Percentiles rank a stretch among this genome's conserved stretches.
Evolutionary conservation across 106 monocot species (phyloP).

Genomic region (Dioscorea alata): DNA sequence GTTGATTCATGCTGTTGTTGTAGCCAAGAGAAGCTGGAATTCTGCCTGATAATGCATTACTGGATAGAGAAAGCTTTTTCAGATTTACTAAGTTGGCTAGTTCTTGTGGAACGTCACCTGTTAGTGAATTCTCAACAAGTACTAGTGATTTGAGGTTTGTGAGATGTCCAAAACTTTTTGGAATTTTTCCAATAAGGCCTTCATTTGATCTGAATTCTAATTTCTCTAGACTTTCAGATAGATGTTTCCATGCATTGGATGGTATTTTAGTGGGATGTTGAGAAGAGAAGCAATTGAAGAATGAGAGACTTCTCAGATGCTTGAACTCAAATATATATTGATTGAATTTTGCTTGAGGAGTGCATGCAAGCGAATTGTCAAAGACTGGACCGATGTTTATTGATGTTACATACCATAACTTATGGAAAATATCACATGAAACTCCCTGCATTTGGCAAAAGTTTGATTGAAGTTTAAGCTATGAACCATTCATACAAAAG

Average conservation of each 20-base stretch:
- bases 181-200: slow-evolving; percentile 51
- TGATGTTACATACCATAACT: slow-evolving; percentile 59
- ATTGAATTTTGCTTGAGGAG: slow-evolving; percentile 35
- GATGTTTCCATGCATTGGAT: slow-evolving; percentile 40
- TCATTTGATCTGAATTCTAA: slow-evolving; percentile 70
- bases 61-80: slow-evolving; percentile 44
- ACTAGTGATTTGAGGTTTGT: slow-evolving; percentile 58
- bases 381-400: slow-evolving; percentile 68
- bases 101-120: slow-evolving; percentile 41
- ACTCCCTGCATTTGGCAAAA: slow-evolving; percentile 47
- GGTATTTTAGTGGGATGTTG: slow-evolving; percentile 28
- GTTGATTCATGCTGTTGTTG: slow-evolving; percentile 22
- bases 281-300: slow-evolving; percentile 67
- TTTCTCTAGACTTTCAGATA: slow-evolving; percentile 53
- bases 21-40: slow-evolving; percentile 50
- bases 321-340: slow-evolving; percentile 52
- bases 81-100: slow-evolving; percentile 31
- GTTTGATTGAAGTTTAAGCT: background rate
- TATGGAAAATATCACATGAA: slow-evolving; percentile 70
- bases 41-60: slow-evolving; percentile 44
- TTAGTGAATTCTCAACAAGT: slow-evolving; percentile 50
- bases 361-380: slow-evolving; percentile 80
- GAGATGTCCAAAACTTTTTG: slow-evolving; percentile 31
- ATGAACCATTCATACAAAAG: background rate
- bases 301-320: slow-evolving; percentile 54